Percentiles rank a stretch among this genome's conserved stretches.
Conservation (phyloP, 805 yeast species). For the Ogataea trehalophila region DNA sequence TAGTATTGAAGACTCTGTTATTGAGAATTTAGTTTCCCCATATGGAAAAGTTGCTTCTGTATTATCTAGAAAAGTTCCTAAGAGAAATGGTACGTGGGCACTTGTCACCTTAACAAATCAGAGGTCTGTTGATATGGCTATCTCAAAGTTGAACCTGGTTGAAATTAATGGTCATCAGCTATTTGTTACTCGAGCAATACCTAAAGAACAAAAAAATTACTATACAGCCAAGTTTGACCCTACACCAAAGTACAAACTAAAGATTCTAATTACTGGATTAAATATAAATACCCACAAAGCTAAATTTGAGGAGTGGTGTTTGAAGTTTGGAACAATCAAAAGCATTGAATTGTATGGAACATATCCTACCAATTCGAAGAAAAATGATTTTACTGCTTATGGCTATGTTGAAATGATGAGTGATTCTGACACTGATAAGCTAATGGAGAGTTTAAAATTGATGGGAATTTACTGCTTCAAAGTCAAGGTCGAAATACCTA, state of each 20-base stretch:
- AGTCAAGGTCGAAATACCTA: constrained; percentile 26
- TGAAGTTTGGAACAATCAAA: constrained; percentile 20
- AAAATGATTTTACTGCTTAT: constrained; percentile 20
- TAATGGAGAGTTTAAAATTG: constrained; percentile 18
- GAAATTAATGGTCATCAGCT: constrained; percentile 27
- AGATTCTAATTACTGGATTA: constrained; percentile 24
- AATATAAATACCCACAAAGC: constrained; percentile 18
- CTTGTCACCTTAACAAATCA: constrained; percentile 25
- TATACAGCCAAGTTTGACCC: constrained; percentile 12
- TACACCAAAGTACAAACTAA: constrained; percentile 19
- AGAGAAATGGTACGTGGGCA: constrained; percentile 30
- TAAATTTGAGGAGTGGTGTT: constrained; percentile 24
- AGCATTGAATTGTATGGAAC: constrained; percentile 25
- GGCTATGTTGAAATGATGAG: constrained; percentile 28
- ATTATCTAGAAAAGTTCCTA: constrained; percentile 23
- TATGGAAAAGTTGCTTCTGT: constrained; percentile 28
- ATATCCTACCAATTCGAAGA: constrained; percentile 9
- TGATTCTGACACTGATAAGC: constrained; percentile 21
- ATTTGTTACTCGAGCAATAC: constrained; percentile 30
- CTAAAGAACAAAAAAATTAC: constrained; percentile 28
- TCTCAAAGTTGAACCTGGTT: constrained; percentile 22
- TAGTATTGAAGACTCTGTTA: constrained; percentile 19
- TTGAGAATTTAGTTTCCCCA: constrained; percentile 25
- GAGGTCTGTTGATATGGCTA: constrained; percentile 23
- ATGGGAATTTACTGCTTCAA: constrained; percentile 26